These are phyloP conservation scores for Nakataea oryzae DNA, from an alignment of 2,329 filamentous ascomycete species.

Conservation along the genomic window DNA sequence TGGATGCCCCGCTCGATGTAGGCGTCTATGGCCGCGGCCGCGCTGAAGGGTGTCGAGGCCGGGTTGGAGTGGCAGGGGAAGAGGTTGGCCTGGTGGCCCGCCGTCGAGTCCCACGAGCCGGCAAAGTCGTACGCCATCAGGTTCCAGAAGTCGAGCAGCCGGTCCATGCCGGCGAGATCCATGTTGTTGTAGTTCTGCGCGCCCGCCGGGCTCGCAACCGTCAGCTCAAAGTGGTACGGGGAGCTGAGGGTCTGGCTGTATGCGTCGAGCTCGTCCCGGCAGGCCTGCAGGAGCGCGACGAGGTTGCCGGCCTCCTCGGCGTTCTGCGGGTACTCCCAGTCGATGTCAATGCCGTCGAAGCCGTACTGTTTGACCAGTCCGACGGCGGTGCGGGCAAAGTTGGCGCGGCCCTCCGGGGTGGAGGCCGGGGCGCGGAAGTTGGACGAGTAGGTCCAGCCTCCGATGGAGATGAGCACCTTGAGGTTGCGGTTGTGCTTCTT, in stretches of 20 bases:
- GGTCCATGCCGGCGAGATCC: constrained; percentile 54
- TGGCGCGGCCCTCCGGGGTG: constrained; percentile 55
- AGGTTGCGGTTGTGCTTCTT: constrained; percentile 75
- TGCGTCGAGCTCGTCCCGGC: constrained; percentile 46
- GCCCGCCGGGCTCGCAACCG: constrained; percentile 54
- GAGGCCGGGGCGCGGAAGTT: constrained; percentile 73
- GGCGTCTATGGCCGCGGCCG: constrained; percentile 55
- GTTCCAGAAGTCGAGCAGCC: constrained; percentile 63
- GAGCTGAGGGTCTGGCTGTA: constrained; percentile 34
- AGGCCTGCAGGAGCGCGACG: constrained; percentile 46
- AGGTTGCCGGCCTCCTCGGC: constrained; percentile 43
- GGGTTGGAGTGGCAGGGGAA: constrained; percentile 48
- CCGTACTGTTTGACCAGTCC: constrained; percentile 70
- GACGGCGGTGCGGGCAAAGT: constrained; percentile 66
- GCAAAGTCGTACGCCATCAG: constrained; percentile 86
- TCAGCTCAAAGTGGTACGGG: constrained; percentile 50
- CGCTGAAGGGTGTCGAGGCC: constrained; percentile 66
- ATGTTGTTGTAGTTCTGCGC: constrained; percentile 52
- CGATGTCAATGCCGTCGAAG: constrained; percentile 49
- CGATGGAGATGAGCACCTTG: constrained; percentile 78
- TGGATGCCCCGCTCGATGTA: constrained; percentile 59
- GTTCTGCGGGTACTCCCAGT: constrained; percentile 57
- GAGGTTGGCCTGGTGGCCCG: constrained; percentile 77
- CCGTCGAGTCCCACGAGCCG: constrained; percentile 63
- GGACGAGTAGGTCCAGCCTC: constrained; percentile 83